Evolutionary conservation across 2,329 filamentous ascomycete genomes (phyloP).

Genomic region (Plenodomus biglobosus): DNA sequence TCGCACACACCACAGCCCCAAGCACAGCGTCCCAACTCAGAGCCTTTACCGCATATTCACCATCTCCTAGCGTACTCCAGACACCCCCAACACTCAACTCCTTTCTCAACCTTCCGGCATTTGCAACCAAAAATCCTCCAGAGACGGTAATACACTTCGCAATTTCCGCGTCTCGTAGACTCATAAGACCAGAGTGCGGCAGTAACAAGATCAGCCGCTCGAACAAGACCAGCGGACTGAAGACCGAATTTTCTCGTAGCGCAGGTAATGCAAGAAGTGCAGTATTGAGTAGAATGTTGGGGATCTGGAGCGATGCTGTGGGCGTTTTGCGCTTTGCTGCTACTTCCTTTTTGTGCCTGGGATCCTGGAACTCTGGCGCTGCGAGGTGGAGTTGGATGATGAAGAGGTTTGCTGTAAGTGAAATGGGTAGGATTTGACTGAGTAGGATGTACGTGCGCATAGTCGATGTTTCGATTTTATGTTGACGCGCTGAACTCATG

Average conservation of each 20-base stretch:
- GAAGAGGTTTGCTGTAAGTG: conserved; percentile 31
- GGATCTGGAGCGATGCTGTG: conserved; percentile 22
- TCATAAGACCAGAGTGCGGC: conserved; percentile 23
- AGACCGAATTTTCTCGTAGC: conserved; percentile 16
- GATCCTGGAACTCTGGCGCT: conserved; percentile 10
- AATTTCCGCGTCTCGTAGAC: conserved; percentile 17
- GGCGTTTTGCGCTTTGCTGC: conserved; percentile 6
- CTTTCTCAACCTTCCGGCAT: conserved; percentile 22
- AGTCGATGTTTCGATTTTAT: conserved; percentile 5
- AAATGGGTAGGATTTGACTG: conserved; percentile 33
- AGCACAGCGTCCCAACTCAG: conserved; percentile 33
- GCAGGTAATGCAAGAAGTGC: conserved; percentile 23
- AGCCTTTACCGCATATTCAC: conserved; percentile 24
- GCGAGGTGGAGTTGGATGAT: conserved; percentile 31
- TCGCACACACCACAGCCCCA: conserved; percentile 15
- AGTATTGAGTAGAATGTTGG: conserved; percentile 31
- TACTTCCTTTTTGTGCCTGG: background rate
- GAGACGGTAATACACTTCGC: conserved; percentile 26
- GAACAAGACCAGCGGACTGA: conserved; percentile 22
- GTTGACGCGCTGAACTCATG: conserved; percentile 13
- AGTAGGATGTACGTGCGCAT: conserved; percentile 31
- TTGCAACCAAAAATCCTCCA: conserved; percentile 29
- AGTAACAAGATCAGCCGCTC: conserved; percentile 26
- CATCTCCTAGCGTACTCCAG: conserved; percentile 6
- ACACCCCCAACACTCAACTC: conserved; percentile 10